Conservation (phyloP, 2,329 filamentous ascomycete genomes). For the Parascedosporium putredinis region DNA sequence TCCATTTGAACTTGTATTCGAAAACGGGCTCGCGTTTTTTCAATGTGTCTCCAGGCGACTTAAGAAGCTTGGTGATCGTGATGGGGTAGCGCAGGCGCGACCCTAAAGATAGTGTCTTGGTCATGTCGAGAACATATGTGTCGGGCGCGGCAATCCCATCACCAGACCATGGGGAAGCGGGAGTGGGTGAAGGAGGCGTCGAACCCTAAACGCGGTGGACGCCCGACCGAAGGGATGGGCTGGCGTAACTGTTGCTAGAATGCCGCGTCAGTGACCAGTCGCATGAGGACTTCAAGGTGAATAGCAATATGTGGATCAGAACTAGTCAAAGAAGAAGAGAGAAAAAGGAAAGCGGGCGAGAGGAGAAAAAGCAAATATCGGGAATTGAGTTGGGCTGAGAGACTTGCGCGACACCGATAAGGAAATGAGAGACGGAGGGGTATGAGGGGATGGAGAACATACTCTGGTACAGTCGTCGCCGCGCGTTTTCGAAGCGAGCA, state of each 20-base stretch:
- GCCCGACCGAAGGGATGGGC: neutral
- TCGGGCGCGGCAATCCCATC: constrained; percentile 7
- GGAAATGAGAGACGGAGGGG: no score
- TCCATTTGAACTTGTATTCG: constrained; percentile 77
- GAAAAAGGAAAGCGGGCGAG: neutral
- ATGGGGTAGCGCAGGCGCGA: constrained; percentile 79
- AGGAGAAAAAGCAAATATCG: no score
- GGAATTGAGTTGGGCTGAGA: no score
- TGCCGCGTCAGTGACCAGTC: no score
- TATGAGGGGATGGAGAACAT: neutral
- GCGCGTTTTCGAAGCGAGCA: no score
- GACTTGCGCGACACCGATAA: neutral
- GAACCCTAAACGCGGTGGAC: neutral
- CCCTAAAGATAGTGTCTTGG: constrained; percentile 41
- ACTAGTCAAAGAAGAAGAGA: no score
- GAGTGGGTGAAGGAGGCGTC: neutral
- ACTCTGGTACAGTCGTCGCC: no score
- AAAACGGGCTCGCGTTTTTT: constrained; percentile 69
- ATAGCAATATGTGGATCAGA: no score
- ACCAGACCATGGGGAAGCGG: neutral
- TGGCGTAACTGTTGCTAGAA: no score
- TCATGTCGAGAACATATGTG: constrained; percentile 23
- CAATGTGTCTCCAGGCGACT: constrained; percentile 63
- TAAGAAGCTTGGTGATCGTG: constrained; percentile 77
- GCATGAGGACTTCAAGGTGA: no score